These are phyloP conservation scores for Neurospora sp. DNA, from an alignment of 495 filamentous ascomycete species.

Conservation along the genomic window DNA sequence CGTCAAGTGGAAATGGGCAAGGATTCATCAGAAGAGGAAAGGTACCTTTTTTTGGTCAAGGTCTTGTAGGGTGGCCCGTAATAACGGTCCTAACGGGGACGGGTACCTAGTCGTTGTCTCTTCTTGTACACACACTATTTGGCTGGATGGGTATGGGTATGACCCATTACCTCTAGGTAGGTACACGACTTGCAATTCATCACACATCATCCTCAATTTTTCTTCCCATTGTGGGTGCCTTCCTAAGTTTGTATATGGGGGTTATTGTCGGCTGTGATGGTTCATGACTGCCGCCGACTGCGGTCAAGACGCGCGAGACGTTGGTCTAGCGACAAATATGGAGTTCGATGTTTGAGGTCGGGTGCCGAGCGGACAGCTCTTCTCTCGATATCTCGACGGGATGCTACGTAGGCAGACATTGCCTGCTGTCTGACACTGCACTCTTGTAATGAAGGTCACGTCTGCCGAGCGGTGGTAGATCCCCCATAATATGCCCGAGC, in stretches of 20 bases:
- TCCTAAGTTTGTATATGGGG: background rate
- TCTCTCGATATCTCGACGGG: background rate
- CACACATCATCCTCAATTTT: background rate
- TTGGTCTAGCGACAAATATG: background rate
- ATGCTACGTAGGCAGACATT: background rate
- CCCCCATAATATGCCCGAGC: background rate
- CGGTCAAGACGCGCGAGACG: background rate
- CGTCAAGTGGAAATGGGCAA: conserved; percentile 13
- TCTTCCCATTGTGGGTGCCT: background rate
- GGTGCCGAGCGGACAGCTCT: background rate
- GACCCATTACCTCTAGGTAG: background rate
- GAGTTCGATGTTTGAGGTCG: background rate
- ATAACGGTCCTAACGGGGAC: background rate
- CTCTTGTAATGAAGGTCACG: background rate
- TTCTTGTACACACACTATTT: background rate
- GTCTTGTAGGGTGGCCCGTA: conserved; percentile 6
- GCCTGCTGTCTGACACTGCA: background rate
- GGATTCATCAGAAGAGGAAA: conserved; percentile 4
- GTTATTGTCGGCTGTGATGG: background rate
- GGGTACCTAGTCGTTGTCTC: background rate
- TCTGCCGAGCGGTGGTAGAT: background rate
- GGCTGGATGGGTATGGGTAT: background rate
- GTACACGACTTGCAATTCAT: background rate
- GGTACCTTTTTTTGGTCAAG: conserved; percentile 7
- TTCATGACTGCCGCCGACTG: background rate